Percentiles rank a stretch among this genome's conserved stretches.
phyloP scores from a whole-genome alignment of 2,329 filamentous ascomycete species.

The Pseudogymnoascus pannorum region DNA sequence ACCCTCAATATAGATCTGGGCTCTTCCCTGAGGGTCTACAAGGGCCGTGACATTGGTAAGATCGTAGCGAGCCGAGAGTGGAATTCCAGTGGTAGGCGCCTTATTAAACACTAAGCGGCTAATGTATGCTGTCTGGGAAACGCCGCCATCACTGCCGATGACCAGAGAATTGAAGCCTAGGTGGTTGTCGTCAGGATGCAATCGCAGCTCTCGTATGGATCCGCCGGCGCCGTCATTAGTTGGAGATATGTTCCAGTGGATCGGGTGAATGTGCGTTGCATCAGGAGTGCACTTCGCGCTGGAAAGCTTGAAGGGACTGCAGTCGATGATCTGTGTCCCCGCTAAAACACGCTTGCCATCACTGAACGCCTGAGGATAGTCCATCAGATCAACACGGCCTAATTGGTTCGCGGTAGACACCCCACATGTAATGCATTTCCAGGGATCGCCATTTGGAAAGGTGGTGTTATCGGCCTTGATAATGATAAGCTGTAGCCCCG shows the following conservation, averaged over 20 bases:
- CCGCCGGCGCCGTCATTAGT: slow-evolving; percentile 31
- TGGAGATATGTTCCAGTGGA: slow-evolving; percentile 31
- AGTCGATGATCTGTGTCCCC: slow-evolving; percentile 30
- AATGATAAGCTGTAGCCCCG: slow-evolving; percentile 35
- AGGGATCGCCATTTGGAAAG: slow-evolving; percentile 38
- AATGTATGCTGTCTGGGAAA: slow-evolving; percentile 29
- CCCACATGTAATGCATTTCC: slow-evolving; percentile 42
- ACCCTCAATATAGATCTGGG: slow-evolving; percentile 23
- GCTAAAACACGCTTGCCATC: slow-evolving; percentile 32
- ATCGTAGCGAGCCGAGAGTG: slow-evolving; percentile 32
- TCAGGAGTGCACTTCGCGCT: slow-evolving; percentile 34
- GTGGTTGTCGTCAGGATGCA: slow-evolving; percentile 39
- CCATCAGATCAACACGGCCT: slow-evolving; percentile 19
- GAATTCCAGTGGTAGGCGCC: slow-evolving; percentile 25
- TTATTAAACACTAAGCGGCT: slow-evolving; percentile 36
- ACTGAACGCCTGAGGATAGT: slow-evolving; percentile 38
- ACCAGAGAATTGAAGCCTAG: slow-evolving; percentile 37
- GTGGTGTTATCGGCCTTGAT: slow-evolving; percentile 35
- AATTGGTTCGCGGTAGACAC: slow-evolving; percentile 30
- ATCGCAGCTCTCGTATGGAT: slow-evolving; percentile 34
- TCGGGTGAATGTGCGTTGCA: slow-evolving; percentile 33
- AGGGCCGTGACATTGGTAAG: slow-evolving; percentile 34
- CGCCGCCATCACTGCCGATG: slow-evolving; percentile 11
- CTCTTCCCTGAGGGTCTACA: slow-evolving; percentile 18
- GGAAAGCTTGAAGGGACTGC: slow-evolving; percentile 27